Evolutionary conservation across 192 early-diverging fungal genomes (phyloP).

Genomic region (Mycoemilia scoparia): DNA sequence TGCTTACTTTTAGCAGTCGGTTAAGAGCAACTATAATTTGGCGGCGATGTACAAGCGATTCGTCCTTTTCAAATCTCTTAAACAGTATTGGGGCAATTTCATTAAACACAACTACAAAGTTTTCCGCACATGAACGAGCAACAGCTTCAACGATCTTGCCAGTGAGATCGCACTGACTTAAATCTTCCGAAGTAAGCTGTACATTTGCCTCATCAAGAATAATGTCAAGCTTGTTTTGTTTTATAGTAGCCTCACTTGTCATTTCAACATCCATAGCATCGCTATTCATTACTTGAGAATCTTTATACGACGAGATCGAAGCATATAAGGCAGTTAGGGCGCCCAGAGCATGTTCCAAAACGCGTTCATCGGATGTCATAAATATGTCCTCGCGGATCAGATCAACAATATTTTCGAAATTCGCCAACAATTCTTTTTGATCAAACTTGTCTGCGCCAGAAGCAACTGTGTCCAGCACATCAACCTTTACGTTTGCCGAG

Average conservation of each 20-base stretch:
- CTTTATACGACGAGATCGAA: conserved; percentile 22
- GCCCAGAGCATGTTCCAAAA: conserved; percentile 47
- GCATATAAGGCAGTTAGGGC: conserved; percentile 48
- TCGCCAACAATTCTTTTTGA: conserved; percentile 38
- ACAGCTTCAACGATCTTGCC: conserved; percentile 44
- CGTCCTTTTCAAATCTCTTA: conserved; percentile 34
- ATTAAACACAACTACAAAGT: conserved; percentile 32
- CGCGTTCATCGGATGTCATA: conserved; percentile 50
- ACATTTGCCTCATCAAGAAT: conserved; percentile 38
- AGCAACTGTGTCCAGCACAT: conserved; percentile 78
- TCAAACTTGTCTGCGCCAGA: conserved; percentile 64
- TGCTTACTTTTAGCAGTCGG: conserved; percentile 53
- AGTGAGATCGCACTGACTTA: conserved; percentile 46
- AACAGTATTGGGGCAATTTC: conserved; percentile 43
- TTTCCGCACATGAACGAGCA: conserved; percentile 27
- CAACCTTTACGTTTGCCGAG: conserved; percentile 79
- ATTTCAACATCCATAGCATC: conserved; percentile 4
- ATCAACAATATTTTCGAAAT: conserved; percentile 58
- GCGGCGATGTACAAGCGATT: conserved; percentile 25
- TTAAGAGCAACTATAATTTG: conserved; percentile 49
- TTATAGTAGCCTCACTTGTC: conserved; percentile 8
- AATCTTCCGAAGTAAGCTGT: conserved; percentile 33
- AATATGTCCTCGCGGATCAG: conserved; percentile 41
- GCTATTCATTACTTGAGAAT: neutral
- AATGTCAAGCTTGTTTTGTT: conserved; percentile 31